Evolutionary conservation across 805 yeast genomes (phyloP).

Genomic region (Pichia cephalocereana): DNA sequence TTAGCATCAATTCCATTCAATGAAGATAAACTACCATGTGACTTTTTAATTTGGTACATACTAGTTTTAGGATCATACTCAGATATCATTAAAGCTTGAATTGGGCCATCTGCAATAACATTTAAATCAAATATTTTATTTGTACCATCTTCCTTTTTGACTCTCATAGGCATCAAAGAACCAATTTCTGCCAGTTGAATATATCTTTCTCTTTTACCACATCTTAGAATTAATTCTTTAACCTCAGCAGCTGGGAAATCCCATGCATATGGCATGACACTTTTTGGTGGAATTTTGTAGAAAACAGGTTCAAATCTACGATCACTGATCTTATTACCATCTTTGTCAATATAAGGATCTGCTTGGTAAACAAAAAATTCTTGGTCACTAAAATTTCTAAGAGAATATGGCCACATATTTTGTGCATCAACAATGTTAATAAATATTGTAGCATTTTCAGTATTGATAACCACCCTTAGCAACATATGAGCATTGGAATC

Average conservation of each 20-base stretch:
- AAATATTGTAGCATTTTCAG: constrained; percentile 79
- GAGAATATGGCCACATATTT: constrained; percentile 85
- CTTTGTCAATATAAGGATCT: constrained; percentile 61
- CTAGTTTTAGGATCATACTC: constrained; percentile 74
- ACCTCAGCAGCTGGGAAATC: constrained; percentile 88
- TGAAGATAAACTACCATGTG: constrained; percentile 23
- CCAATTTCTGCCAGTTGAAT: constrained; percentile 92
- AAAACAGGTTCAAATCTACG: constrained; percentile 64
- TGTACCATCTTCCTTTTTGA: constrained; percentile 20
- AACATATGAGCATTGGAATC: constrained; percentile 56
- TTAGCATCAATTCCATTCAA: not conserved
- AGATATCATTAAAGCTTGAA: constrained; percentile 77
- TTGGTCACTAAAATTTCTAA: constrained; percentile 80
- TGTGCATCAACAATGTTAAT: constrained; percentile 65
- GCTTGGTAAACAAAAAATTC: constrained; percentile 83
- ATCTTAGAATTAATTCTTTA: constrained; percentile 68
- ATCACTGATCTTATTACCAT: constrained; percentile 49
- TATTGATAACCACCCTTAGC: constrained; percentile 58
- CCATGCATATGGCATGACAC: constrained; percentile 98
- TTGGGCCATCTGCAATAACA: constrained; percentile 94
- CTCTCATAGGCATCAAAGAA: constrained; percentile 72
- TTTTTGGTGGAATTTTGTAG: constrained; percentile 75
- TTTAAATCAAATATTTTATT: constrained; percentile 65
- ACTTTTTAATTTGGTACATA: constrained; percentile 49
- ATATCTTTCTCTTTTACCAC: constrained; percentile 65